Base-by-base conservation (phyloP, 225 moss, liverwort and hornwort genomes). In the Neckera pumila region DNA sequence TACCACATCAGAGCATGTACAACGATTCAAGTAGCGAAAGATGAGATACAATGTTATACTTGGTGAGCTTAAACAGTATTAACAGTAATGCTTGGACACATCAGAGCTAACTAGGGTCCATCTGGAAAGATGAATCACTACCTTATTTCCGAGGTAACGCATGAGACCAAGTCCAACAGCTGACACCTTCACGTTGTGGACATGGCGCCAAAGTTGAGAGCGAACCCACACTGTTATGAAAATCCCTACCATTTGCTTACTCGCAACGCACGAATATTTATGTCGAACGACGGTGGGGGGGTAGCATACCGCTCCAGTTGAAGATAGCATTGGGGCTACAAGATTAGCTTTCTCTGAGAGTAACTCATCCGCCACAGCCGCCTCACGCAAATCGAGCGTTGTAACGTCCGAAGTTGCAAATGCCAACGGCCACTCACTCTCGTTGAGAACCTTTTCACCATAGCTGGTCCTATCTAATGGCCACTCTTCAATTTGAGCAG, bases 91-190 rank as follows among this genome's bases (percentile, higher is more conserved):
- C 59, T 87, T 88, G 31, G 82, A 86, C 75, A 61, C 76, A 79
- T 79, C 69, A 80, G 51, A 78, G 66, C 18, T 45, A 63, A 54
- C 47, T n/a, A 79, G 36, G 63, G 70, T 22, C 53, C 34, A 83
- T 82, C 49, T 86, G 58, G 71, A 65, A 87, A 86, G 40, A 84
- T 54, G 62, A 72, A 53, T 42, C 27, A 47, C 34, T 85, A 96
- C 98, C 97, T 98, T 98, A 88, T 98, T 98, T n/a, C 98, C 98
- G 83, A 98, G 95, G 85, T 94, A 97, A 78, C 94, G 94, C 97
- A 98, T 97, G 70, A 98, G 95, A 60, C 98, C 98, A 78, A 96
- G 93, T 76, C 97, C 98, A 76, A 98, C 96, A 86, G 96, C 94
- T 54, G 97, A 98, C 49, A 98, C 97, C 90, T 96, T 95, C 36